A percentile compares a stretch with the other conserved stretches of the same genome.
Conservation (phyloP, 176 grass and related monocot species). For the Rhynchospora pubera region DNA sequence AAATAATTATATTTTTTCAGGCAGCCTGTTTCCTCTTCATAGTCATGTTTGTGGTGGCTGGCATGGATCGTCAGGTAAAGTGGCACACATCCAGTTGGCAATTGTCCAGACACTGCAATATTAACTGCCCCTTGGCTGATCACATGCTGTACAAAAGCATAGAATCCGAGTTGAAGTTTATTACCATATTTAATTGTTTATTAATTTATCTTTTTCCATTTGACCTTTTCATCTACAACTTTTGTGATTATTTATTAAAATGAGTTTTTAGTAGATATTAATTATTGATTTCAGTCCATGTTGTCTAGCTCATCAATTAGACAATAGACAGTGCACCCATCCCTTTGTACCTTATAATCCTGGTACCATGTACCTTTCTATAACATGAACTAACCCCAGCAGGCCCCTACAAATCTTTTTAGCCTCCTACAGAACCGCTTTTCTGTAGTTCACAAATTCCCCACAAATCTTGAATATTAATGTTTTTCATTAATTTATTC, state of each 20-base stretch:
- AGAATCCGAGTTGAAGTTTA: neutral
- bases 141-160: conserved; percentile 13
- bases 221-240: neutral
- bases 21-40: conserved; percentile 40
- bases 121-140: conserved; percentile 28
- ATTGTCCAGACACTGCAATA: conserved; percentile 28
- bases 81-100: conserved; percentile 39
- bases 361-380: neutral
- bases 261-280: neutral
- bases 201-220: neutral
- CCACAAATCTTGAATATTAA: too few species aligned
- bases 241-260: neutral
- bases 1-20: conserved; percentile 33
- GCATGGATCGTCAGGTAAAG: conserved; percentile 2
- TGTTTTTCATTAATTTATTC: too few species aligned
- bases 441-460: neutral
- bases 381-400: neutral
- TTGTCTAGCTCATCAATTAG: neutral
- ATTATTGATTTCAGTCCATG: neutral
- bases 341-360: neutral
- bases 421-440: neutral
- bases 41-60: conserved; percentile 8
- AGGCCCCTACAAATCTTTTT: neutral
- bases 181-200: neutral
- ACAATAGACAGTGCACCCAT: too few species aligned